These are phyloP conservation scores for Malus fusca DNA, from an alignment of 306 rosid genomes.

Conservation along the genomic window DNA sequence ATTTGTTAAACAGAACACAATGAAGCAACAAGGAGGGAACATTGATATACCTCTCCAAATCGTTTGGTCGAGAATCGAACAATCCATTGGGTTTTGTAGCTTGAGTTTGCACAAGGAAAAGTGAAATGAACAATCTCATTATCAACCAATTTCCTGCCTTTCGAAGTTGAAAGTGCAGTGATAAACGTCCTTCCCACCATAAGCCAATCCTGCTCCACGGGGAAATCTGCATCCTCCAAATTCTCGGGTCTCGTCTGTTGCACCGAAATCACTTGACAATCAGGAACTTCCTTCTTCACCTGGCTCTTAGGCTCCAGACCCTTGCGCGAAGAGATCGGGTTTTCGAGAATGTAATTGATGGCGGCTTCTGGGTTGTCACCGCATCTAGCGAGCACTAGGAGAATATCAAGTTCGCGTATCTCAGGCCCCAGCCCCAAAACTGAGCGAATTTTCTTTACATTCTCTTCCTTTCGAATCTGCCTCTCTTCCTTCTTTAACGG, in stretches of 20 bases:
- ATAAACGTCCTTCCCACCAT: constrained; percentile 59
- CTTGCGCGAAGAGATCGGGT: not conserved
- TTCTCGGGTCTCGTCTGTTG: not conserved
- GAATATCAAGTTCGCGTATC: constrained; percentile 1
- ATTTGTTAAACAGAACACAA: not conserved
- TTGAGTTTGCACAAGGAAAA: constrained; percentile 25
- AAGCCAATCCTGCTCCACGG: constrained; percentile 49
- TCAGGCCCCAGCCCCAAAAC: constrained; percentile 6
- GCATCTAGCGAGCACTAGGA: not conserved
- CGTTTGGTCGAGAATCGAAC: constrained; percentile 78
- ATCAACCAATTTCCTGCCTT: constrained; percentile 57
- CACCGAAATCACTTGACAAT: not conserved
- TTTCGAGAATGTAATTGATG: constrained; percentile 3
- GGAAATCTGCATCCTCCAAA: constrained; percentile 68
- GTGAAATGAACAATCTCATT: constrained; percentile 66
- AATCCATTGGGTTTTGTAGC: constrained; percentile 40
- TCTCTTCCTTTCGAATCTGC: not conserved
- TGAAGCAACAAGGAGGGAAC: not conserved
- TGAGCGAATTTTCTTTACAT: constrained; percentile 9
- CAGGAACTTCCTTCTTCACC: constrained; percentile 11
- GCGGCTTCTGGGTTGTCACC: constrained; percentile 4
- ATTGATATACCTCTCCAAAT: constrained; percentile 46
- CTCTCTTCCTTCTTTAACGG: not conserved
- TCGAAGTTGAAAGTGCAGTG: constrained; percentile 51
- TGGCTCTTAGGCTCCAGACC: not conserved